A percentile compares a stretch with the other conserved stretches of the same genome.
Conservation (phyloP, 106 monocot genomes). For the Agapanthus africanus region DNA sequence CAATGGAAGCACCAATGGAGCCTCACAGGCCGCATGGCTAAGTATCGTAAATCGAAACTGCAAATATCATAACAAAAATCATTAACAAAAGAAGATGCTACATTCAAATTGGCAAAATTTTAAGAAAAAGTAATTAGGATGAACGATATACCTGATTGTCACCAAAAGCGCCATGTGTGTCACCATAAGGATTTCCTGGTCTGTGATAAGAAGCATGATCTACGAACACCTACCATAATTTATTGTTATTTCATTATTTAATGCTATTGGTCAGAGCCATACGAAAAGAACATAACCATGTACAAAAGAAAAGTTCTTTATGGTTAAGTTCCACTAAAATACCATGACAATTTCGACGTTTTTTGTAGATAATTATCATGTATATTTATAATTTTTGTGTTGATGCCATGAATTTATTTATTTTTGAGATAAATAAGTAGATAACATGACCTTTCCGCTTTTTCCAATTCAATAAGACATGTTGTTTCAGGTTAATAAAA, state of each 20-base stretch:
- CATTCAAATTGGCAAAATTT: background rate
- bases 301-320: background rate
- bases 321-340: too few relatives aligned
- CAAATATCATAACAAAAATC: too few relatives aligned
- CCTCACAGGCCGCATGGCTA: conserved; percentile 84
- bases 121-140: background rate
- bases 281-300: background rate
- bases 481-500: too few relatives aligned
- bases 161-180: conserved; percentile 60
- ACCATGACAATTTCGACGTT: too few relatives aligned
- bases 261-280: background rate
- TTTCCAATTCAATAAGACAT: too few relatives aligned
- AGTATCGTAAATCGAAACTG: conserved; percentile 91
- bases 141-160: conserved; percentile 70
- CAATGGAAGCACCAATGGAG: conserved; percentile 79
- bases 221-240: conserved; percentile 95
- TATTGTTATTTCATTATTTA: background rate
- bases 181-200: conserved; percentile 83
- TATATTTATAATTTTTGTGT: too few relatives aligned
- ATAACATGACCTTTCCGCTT: too few relatives aligned
- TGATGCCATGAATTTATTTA: too few relatives aligned
- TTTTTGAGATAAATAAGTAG: too few relatives aligned
- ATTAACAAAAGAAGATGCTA: background rate
- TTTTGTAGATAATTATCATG: too few relatives aligned
- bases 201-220: conserved; percentile 81